Percentiles rank a stretch among this genome's conserved stretches.
These are phyloP conservation scores for Colletotrichum zoysiae DNA, from an alignment of 2,329 filamentous ascomycete genomes.

Conservation along the genomic window DNA sequence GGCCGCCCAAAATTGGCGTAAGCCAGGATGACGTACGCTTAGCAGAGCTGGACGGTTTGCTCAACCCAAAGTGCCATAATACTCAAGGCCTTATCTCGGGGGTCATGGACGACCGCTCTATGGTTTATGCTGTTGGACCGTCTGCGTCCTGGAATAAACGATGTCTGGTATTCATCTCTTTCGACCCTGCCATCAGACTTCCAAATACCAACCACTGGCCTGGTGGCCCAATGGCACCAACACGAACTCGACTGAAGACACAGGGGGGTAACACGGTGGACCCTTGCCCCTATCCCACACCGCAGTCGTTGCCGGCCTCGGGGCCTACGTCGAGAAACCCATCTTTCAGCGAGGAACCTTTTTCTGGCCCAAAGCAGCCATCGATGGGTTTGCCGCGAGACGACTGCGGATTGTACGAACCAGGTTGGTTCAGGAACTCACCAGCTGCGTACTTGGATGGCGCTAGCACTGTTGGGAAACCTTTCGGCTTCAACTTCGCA, in stretches of 20 bases:
- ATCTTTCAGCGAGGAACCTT: conserved; percentile 28
- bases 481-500: conserved; percentile 36
- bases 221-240: conserved; percentile 36
- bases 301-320: conserved; percentile 29
- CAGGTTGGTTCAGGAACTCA: conserved; percentile 17
- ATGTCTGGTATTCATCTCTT: conserved; percentile 58
- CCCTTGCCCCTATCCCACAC: conserved; percentile 15
- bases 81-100: conserved; percentile 55
- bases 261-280: neutral
- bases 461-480: conserved; percentile 1
- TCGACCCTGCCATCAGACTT: conserved; percentile 56
- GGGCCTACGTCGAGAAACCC: conserved; percentile 18
- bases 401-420: neutral
- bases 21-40: conserved; percentile 1
- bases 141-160: conserved; percentile 43
- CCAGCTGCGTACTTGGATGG: conserved; percentile 25
- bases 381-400: neutral
- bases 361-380: conserved; percentile 41
- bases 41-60: conserved; percentile 51
- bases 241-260: neutral
- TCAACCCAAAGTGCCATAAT: conserved; percentile 52
- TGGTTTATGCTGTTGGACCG: conserved; percentile 59
- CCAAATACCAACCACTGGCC: conserved; percentile 45
- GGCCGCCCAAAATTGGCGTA: conserved; percentile 44
- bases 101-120: conserved; percentile 59